Percentiles rank a stretch among this genome's conserved stretches.
These are phyloP conservation scores for Blastomyces gilchristii DNA, from an alignment of 2,329 filamentous ascomycete species.

Conservation along the genomic window DNA sequence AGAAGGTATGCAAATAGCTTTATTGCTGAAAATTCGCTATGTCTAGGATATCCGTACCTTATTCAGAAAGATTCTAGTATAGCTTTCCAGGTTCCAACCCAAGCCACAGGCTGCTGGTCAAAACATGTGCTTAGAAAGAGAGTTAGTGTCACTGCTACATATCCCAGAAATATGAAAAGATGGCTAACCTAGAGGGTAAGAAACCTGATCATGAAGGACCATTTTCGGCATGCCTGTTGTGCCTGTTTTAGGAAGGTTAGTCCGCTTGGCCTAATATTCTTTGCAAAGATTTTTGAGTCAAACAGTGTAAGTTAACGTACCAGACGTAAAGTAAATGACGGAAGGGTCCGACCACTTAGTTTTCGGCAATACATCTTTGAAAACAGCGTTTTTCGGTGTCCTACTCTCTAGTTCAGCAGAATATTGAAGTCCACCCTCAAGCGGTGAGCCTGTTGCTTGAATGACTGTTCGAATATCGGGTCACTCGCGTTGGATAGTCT, in stretches of 20 bases:
- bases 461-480: constrained; percentile 26
- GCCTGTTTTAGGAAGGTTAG: constrained; percentile 15
- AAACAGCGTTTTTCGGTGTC: constrained; percentile 19
- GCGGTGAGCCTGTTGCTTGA: constrained; percentile 20
- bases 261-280: neutral
- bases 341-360: constrained; percentile 24
- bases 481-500: constrained; percentile 24
- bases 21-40: neutral
- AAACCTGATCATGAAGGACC: constrained; percentile 34
- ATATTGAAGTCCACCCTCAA: constrained; percentile 21
- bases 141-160: neutral
- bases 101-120: constrained; percentile 33
- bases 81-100: constrained; percentile 27
- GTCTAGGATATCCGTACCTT: constrained; percentile 19
- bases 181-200: constrained; percentile 28
- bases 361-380: constrained; percentile 14
- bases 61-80: constrained; percentile 34
- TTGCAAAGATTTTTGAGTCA: neutral
- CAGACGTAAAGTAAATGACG: constrained; percentile 33
- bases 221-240: constrained; percentile 35
- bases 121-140: constrained; percentile 21
- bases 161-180: neutral
- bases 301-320: neutral
- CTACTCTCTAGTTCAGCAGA: constrained; percentile 18
- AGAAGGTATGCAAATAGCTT: neutral